Evolutionary conservation across 2,329 filamentous ascomycete species (phyloP).

Genomic region (Paradendryphiella salina): DNA sequence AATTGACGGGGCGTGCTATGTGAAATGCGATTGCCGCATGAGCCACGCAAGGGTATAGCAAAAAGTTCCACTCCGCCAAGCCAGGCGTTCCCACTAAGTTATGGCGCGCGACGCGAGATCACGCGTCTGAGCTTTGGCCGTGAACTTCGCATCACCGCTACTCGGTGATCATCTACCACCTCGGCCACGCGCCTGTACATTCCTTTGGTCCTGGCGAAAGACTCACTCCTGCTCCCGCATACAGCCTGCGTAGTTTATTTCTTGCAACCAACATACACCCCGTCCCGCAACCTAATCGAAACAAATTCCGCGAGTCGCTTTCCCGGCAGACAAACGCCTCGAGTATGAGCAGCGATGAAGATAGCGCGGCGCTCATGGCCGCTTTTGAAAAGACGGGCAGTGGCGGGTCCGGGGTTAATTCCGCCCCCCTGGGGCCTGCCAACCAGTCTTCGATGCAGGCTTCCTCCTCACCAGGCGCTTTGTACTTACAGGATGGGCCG

Average conservation of each 20-base stretch:
- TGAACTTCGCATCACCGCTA: background rate
- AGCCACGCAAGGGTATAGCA: background rate
- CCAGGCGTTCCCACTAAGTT: slow-evolving; percentile 2
- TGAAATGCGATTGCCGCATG: background rate
- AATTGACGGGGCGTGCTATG: background rate
- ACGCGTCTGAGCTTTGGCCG: slow-evolving; percentile 11
- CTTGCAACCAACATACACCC: background rate
- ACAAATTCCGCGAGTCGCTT: too few relatives aligned
- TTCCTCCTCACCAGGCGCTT: slow-evolving; percentile 19
- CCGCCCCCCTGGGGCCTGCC: background rate
- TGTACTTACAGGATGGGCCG: background rate
- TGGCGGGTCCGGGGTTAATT: background rate
- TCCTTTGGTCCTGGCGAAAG: background rate
- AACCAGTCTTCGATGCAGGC: slow-evolving; percentile 2
- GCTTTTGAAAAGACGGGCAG: slow-evolving; percentile 27
- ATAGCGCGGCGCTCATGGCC: slow-evolving; percentile 33
- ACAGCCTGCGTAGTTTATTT: background rate
- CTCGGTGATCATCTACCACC: background rate
- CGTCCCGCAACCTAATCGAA: too few relatives aligned
- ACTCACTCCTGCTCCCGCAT: background rate
- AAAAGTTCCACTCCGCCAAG: slow-evolving; percentile 13
- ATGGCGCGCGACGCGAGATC: slow-evolving; percentile 15
- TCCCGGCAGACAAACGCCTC: too few relatives aligned
- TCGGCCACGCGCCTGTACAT: background rate
- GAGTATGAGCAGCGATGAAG: slow-evolving; percentile 34